A percentile compares a stretch with the other conserved stretches of the same genome.
These are phyloP conservation scores for Elongisporangium undulatum DNA, from an alignment of 352 stramenopile genomes.

Conservation along the genomic window DNA sequence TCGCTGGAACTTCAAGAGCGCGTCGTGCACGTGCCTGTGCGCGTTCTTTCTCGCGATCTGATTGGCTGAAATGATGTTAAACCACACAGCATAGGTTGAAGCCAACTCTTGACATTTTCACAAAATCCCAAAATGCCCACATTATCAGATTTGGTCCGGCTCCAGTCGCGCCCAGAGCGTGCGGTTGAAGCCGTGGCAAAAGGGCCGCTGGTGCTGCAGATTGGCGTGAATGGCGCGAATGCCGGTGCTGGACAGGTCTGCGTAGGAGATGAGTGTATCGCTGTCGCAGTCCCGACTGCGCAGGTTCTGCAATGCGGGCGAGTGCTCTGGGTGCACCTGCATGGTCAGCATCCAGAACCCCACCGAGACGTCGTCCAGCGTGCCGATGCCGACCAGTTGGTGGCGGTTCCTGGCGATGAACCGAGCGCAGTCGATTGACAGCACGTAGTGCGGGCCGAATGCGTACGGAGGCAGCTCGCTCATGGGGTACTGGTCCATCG, in stretches of 20 bases:
- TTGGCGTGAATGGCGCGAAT: conserved; percentile 55
- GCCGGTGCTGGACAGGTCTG: conserved; percentile 33
- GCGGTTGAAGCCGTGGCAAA: conserved; percentile 40
- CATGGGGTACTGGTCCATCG: conserved; percentile 23
- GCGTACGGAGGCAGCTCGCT: conserved; percentile 25
- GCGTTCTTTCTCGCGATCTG: neutral
- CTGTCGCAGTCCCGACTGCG: conserved; percentile 25
- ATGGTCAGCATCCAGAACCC: conserved; percentile 47
- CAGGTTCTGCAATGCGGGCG: conserved; percentile 37
- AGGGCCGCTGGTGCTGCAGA: conserved; percentile 7
- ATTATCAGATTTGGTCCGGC: neutral
- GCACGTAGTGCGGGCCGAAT: conserved; percentile 37
- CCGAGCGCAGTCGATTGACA: conserved; percentile 38
- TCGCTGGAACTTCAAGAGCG: neutral
- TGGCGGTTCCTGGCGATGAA: conserved; percentile 33
- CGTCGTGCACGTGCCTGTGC: neutral
- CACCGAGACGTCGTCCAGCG: conserved; percentile 56
- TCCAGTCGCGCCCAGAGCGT: conserved; percentile 27
- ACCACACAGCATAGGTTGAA: too few relatives aligned
- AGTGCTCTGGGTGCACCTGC: conserved; percentile 36
- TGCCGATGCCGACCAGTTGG: conserved; percentile 16
- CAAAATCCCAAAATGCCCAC: too few relatives aligned
- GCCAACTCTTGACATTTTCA: too few relatives aligned
- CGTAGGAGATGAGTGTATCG: conserved; percentile 25
- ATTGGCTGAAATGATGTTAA: neutral